Evolutionary conservation across 345 rosid species (phyloP), one percentile per base, ranked within the genome.

Genomic region (Mangifera indica): DNA sequence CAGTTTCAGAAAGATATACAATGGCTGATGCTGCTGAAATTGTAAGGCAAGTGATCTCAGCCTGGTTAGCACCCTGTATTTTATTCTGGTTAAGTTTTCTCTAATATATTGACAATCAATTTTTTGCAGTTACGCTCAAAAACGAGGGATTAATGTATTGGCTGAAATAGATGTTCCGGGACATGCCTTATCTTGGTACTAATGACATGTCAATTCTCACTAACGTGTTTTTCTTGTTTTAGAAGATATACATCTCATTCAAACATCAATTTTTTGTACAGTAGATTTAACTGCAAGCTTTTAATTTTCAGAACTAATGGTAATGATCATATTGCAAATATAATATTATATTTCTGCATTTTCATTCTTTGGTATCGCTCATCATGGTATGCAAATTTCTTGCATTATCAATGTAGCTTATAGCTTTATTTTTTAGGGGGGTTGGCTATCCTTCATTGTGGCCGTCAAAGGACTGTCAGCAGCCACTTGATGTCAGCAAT

Each of bases 131-230:
- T 88, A 84, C 79, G 90, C 96, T 61, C 69, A 66, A 51, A 79
- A 77, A 69, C 79, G 81, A 76, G 96, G 90, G 77, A 69, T 90
- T 56, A 78, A 86, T 77, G 87, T 90, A 22, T 71, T 90, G 79
- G 92, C 93, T 64, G 96, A 90, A 78, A 70, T 88, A 70, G 96
- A 90, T 79, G 86, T 90, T 72, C 96, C 96, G 2, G 96, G 96
- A 64, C 96, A 90, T 74, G 88, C 91, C 52, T 83, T 72, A 55
- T 90, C 96, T 71, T 90, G 96, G 93, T 90, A 82, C 4, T 45
- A 24, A n/a, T n/a, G n/a, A 65, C 24, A 54, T 61, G 37, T 46
- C 72, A 44, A 13, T 60, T 71, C 11, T 70, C 58, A 61, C 24
- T 70, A 37, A 67, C 32, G 57, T 21, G 10, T 55, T 61, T 44